Evolutionary conservation across 1,139 yeast genomes (phyloP), one percentile per base, ranked within the genome.

Genomic region (Debaryomycetaceae sp.): DNA sequence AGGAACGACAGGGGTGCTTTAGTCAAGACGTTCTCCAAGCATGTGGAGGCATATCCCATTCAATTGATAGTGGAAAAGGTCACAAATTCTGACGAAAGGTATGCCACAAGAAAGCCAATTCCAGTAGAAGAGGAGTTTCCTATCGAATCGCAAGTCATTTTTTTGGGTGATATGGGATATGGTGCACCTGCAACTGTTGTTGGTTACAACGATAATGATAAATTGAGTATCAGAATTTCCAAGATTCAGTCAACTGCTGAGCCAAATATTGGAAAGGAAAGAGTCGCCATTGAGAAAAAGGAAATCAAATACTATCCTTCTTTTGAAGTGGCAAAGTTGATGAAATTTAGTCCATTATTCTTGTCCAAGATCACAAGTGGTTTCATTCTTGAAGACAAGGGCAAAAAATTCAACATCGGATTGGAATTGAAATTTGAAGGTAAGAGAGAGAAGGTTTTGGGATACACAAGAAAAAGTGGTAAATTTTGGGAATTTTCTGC

Each of bases 121-220:
- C 90, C 97, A 8, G 73, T 93, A 47, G 83, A 81, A 6, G 81
- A 86, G 52, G 98, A 93, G 61, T 93, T 78, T 65, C 97, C 98
- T 23, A 47, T 77, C 6, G 83, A 78, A 17, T 76, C 87, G 0
- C 80, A 81, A 45, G 93, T 84, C 36, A 79, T 91, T n/a, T 88
- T 88, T 60, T 72, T 93, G 49, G 96, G 98, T 36, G 90, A 86
- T 36, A 82, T 83, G 66, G 95, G 91, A 3, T 93, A 88, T 60
- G 99, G 99, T 41, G 78, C 89, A 24, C 86, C 95, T 42, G 91
- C 95, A 11, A 75, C 75, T 23, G 79, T 93, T 41, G 81, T 76
- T 42, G 96, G 88, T 0, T 78, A 81, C 50, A 72, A 78, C 37
- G 74, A 72, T 22, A 74, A 72, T 27, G 66, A 81, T 45, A 80